These are phyloP conservation scores for Botryosphaeria dothidea DNA, from an alignment of 2,329 filamentous ascomycete species.

Conservation along the genomic window DNA sequence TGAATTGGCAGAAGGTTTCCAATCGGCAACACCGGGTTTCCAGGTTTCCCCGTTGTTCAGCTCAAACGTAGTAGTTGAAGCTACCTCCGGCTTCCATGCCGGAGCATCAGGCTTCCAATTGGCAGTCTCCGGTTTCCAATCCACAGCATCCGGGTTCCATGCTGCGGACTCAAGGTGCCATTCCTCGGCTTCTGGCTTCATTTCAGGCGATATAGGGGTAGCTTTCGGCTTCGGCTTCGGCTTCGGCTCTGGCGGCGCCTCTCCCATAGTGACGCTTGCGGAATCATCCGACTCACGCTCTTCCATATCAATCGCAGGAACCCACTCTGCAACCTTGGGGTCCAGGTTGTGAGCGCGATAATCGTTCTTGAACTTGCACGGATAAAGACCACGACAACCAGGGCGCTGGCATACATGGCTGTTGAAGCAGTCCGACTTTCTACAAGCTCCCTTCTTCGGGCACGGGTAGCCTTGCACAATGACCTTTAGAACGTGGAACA, in stretches of 20 bases:
- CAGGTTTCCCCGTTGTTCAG: background rate
- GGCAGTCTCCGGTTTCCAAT: background rate
- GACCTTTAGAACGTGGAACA: slow-evolving; percentile 45
- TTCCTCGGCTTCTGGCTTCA: background rate
- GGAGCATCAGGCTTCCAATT: background rate
- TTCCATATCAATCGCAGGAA: slow-evolving; percentile 21
- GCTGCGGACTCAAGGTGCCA: slow-evolving; percentile 7
- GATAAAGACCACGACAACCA: slow-evolving; percentile 27
- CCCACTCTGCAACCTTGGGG: slow-evolving; percentile 26
- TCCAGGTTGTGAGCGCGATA: slow-evolving; percentile 27
- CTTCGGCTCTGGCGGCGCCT: background rate
- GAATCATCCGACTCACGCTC: slow-evolving; percentile 6
- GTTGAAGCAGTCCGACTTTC: slow-evolving; percentile 44
- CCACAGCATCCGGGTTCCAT: background rate
- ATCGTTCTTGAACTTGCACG: slow-evolving; percentile 28
- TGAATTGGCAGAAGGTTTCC: background rate
- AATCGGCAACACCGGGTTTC: background rate
- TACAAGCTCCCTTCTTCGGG: slow-evolving; percentile 42
- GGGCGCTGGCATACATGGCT: slow-evolving; percentile 49
- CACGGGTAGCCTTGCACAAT: slow-evolving; percentile 50
- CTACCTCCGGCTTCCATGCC: background rate
- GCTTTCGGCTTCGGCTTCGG: no score
- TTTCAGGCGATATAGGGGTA: background rate
- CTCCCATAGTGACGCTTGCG: background rate
- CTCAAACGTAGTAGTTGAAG: no score